A percentile compares a stretch with the other conserved stretches of the same genome.
Conservation (phyloP, 257 asterid species). For the Penstemon eatonii region DNA sequence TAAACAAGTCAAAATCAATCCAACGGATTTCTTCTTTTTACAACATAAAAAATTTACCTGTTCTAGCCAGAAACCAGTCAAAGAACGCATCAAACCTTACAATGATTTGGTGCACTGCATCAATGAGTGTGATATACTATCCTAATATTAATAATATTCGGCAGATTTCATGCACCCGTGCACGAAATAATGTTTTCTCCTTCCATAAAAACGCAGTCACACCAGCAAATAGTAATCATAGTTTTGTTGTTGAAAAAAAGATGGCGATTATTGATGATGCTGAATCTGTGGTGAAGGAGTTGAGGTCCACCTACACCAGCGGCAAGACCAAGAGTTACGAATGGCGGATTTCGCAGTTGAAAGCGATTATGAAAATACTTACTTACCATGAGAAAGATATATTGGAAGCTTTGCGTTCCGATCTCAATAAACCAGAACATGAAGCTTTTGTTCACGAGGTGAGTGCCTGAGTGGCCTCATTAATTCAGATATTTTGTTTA, state of each 20-base stretch:
- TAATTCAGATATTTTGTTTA: background rate
- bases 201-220: too few species aligned
- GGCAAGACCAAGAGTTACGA: slow-evolving; percentile 71
- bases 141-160: too few species aligned
- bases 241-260: too few species aligned
- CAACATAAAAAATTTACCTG: background rate
- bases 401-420: slow-evolving; percentile 60
- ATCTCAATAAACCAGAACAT: slow-evolving; percentile 70
- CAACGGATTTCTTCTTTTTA: too few species aligned
- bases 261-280: slow-evolving; percentile 40
- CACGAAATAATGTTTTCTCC: too few species aligned
- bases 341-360: slow-evolving; percentile 85
- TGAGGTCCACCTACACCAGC: slow-evolving; percentile 46
- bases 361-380: slow-evolving; percentile 54
- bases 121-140: too few species aligned
- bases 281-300: slow-evolving; percentile 55
- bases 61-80: slow-evolving; percentile 18
- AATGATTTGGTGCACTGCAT: too few species aligned
- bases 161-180: too few species aligned
- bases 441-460: slow-evolving; percentile 84
- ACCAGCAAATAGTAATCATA: too few species aligned
- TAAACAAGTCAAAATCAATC: too few species aligned
- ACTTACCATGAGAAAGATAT: slow-evolving; percentile 65
- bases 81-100: background rate
- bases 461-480: background rate